These are phyloP conservation scores for Aurantiochytrium sp. DNA, from an alignment of 108 stramenopile genomes.

Conservation along the genomic window DNA sequence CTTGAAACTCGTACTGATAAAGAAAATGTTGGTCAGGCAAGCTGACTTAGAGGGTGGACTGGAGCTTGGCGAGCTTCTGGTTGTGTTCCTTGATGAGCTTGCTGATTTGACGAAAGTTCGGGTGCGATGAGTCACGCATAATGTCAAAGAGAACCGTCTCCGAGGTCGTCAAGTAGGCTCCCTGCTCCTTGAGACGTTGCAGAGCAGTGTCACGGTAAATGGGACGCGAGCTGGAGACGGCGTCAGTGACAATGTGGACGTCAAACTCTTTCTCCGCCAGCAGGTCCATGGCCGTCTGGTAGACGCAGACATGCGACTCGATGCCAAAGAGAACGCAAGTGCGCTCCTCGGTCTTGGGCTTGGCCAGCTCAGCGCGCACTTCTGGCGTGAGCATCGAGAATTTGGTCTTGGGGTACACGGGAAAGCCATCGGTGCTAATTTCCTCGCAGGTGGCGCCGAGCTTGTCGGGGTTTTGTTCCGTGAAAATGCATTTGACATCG, in stretches of 20 bases:
- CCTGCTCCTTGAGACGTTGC: slow-evolving; percentile 55
- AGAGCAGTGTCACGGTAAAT: slow-evolving; percentile 73
- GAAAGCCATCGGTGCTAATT: slow-evolving; percentile 46
- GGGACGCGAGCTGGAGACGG: slow-evolving; percentile 63
- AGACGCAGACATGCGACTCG: slow-evolving; percentile 85
- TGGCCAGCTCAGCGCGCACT: slow-evolving; percentile 14
- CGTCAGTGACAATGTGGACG: slow-evolving; percentile 81
- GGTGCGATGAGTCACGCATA: slow-evolving; percentile 27
- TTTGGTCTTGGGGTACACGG: slow-evolving; percentile 77
- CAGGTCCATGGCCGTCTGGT: slow-evolving; percentile 78
- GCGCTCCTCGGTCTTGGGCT: slow-evolving; percentile 53
- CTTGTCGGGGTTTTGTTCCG: slow-evolving; percentile 93
- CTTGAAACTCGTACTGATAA: no score
- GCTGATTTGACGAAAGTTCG: slow-evolving; percentile 20
- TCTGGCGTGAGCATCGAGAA: slow-evolving; percentile 71
- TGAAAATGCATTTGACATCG: slow-evolving; percentile 72
- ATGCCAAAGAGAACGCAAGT: slow-evolving; percentile 81
- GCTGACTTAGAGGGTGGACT: background rate
- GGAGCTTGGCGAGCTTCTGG: background rate
- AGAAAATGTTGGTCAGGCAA: no score
- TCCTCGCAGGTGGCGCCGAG: slow-evolving; percentile 67
- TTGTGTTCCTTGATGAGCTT: slow-evolving; percentile 20
- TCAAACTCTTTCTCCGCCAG: slow-evolving; percentile 63
- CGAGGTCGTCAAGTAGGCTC: slow-evolving; percentile 49
- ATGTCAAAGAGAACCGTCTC: slow-evolving; percentile 44